Evolutionary conservation across 768 basidiomycete species (phyloP), one percentile per base, ranked within the genome.

Genomic region (Melanogaster broomeanus): DNA sequence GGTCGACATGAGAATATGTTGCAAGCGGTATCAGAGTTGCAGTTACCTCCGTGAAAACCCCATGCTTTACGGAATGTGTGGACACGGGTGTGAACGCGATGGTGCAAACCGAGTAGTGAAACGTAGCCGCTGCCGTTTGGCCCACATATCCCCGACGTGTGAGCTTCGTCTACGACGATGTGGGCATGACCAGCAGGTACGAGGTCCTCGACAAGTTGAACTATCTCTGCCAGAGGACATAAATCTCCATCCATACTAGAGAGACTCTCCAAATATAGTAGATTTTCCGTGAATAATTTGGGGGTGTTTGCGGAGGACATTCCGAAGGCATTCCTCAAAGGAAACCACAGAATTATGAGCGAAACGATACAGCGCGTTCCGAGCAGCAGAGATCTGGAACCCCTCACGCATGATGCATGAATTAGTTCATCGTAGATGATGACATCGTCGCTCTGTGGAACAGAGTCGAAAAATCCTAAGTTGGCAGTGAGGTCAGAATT

Each of bases 231-330:
- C 9, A 85, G 60, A 3, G 80, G 81, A 3, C 72, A 70, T 30
- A 82, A 70, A 53, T 81, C 78, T 6, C 83, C 83, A 38, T 84
- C 82, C 82, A 84, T 84, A 53, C 79, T 80, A 61, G 84, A 84
- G 15, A 83, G 62, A 9, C 73, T 73, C 66, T 84, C 83, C 11
- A 83, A 81, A 83, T 7, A 83, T 60, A 34, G 57, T 71, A 39
- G 53, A 52, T 24, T 62, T 59, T 0, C 72, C 72, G 1, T 34
- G 51, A 21, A 33, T 49, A 25, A 70, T 57, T 30, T 49, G 52
- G 5, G 57, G 57, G n/a, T 59, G 53, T 19, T 62, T 50, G 27
- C 66, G 57, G 13, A 74, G 58, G 9, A 58, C 40, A 11, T 11
- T 12, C 19, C 59, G 45, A 31, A 82, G 48, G 50, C 55, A 47